phyloP scores from a whole-genome alignment of 345 rosid species.

The Dovyalis caffra region DNA sequence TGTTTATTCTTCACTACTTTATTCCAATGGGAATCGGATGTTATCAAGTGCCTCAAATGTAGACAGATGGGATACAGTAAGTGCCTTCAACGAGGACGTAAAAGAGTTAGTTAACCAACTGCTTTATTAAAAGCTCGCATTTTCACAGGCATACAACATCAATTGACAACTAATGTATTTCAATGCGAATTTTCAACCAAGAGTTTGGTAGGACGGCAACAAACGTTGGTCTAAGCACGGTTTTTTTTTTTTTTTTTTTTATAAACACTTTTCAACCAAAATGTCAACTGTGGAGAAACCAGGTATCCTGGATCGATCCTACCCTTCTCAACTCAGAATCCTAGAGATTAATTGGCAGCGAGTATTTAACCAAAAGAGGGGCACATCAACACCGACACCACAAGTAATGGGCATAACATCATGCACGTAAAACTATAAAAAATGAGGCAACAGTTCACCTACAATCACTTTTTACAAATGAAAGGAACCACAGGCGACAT shows the following conservation, averaged over 20 bases:
- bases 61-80: no score
- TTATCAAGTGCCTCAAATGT: neutral
- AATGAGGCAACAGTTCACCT: no score
- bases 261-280: no score
- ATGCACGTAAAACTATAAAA: no score
- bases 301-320: neutral
- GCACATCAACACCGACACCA: neutral
- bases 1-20: neutral
- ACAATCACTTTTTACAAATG: no score
- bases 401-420: neutral
- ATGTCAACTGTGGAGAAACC: neutral
- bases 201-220: neutral
- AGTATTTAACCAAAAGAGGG: neutral
- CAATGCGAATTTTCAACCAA: neutral
- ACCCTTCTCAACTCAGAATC: neutral
- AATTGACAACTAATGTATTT: neutral
- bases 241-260: no score
- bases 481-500: no score
- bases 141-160: neutral
- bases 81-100: no score
- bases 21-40: neutral
- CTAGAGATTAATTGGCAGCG: neutral
- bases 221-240: neutral
- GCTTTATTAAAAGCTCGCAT: neutral
- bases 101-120: no score